A percentile compares a stretch with the other conserved stretches of the same genome.
These are phyloP conservation scores for Calophaca sinica DNA, from an alignment of 306 rosid species.

Conservation along the genomic window DNA sequence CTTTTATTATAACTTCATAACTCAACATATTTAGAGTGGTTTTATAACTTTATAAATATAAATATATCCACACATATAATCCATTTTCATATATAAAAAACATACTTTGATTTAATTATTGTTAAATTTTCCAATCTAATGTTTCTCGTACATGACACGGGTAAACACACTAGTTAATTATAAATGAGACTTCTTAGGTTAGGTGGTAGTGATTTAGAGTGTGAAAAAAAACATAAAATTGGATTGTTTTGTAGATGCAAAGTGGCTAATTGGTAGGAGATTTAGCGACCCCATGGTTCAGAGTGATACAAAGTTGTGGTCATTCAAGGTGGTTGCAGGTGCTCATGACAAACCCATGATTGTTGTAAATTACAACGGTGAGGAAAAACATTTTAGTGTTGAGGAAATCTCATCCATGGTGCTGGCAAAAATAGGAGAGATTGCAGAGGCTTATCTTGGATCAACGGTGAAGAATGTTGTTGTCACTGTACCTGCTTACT, in stretches of 20 bases:
- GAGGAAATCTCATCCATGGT: constrained; percentile 68
- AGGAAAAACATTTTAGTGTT: constrained; percentile 46
- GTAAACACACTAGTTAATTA: too few relatives aligned
- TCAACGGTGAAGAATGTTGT: constrained; percentile 22
- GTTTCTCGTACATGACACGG: too few relatives aligned
- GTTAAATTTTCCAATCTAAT: too few relatives aligned
- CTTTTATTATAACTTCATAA: too few relatives aligned
- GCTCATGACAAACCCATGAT: constrained; percentile 55
- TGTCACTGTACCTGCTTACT: constrained; percentile 43
- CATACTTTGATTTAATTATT: too few relatives aligned
- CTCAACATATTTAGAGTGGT: too few relatives aligned
- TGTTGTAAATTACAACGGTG: constrained; percentile 45
- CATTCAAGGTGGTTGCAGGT: constrained; percentile 50
- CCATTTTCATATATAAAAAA: too few relatives aligned
- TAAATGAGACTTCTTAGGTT: too few relatives aligned
- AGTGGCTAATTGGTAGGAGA: constrained; percentile 73
- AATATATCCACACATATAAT: too few relatives aligned
- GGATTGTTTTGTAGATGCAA: constrained; percentile 50
- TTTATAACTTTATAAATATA: too few relatives aligned
- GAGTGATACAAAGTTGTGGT: constrained; percentile 61
- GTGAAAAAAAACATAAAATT: too few relatives aligned
- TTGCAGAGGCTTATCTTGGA: constrained; percentile 60
- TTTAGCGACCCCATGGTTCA: constrained; percentile 55
- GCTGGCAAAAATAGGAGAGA: constrained; percentile 66
- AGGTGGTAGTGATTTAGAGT: too few relatives aligned